These are phyloP conservation scores for Aphelidium insulamus DNA, from an alignment of 371 early-diverging fungal species.

Conservation along the genomic window DNA sequence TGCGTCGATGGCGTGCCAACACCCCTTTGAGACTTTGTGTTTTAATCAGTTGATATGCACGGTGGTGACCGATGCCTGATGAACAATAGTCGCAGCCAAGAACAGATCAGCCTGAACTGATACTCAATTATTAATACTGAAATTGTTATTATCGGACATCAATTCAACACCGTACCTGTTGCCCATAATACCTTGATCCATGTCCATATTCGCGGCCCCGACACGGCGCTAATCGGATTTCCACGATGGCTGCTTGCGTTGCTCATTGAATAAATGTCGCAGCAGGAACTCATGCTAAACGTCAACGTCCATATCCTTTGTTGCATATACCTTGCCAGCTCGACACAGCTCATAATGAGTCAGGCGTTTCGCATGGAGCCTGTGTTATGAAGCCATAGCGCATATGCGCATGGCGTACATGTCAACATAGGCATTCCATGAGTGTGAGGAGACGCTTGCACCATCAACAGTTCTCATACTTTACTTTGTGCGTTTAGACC, in stretches of 20 bases:
- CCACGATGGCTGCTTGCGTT: constrained; percentile 78
- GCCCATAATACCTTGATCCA: constrained; percentile 28
- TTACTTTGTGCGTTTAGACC: constrained; percentile 83
- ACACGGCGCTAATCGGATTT: constrained; percentile 70
- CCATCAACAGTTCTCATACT: constrained; percentile 84
- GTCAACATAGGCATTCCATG: constrained; percentile 94
- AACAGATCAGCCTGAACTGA: constrained; percentile 30
- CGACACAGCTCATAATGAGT: constrained; percentile 88
- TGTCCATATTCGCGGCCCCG: constrained; percentile 51
- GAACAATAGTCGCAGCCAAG: constrained; percentile 99
- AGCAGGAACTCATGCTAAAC: constrained; percentile 86
- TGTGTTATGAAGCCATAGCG: constrained; percentile 4
- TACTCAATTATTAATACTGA: neutral
- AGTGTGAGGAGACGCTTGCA: constrained; percentile 70
- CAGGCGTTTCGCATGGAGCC: constrained; percentile 99
- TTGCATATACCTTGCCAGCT: constrained; percentile 81
- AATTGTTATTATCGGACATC: too few relatives aligned
- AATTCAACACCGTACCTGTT: neutral
- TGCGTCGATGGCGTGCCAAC: constrained; percentile 38
- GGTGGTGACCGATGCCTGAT: constrained; percentile 88
- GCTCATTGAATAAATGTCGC: constrained; percentile 84
- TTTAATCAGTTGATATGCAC: constrained; percentile 68
- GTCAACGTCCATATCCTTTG: constrained; percentile 99
- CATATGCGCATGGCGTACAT: constrained; percentile 1
- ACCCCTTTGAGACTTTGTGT: constrained; percentile 80